Evolutionary conservation across 441 rosid species (phyloP).

Genomic region (Syzygium syzygioides): DNA sequence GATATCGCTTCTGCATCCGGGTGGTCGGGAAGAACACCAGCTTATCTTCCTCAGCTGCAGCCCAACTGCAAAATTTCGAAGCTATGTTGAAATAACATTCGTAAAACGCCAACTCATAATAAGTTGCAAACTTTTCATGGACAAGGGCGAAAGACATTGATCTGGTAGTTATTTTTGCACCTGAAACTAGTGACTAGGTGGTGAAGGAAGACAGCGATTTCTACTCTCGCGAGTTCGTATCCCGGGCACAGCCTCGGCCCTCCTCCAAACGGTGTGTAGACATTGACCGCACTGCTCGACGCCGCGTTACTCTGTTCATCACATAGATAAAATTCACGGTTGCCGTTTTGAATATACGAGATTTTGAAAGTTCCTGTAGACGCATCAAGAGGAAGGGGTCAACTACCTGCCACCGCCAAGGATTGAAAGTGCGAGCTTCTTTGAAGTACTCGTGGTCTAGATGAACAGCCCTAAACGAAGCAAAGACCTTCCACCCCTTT

Average conservation of each 20-base stretch:
- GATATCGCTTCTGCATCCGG: constrained; percentile 85
- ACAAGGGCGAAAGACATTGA: neutral
- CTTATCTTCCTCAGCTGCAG: constrained; percentile 80
- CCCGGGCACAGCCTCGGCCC: constrained; percentile 70
- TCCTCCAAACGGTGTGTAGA: constrained; percentile 56
- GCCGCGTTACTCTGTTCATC: neutral
- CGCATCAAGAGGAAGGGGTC: neutral
- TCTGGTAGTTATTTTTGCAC: constrained; percentile 9
- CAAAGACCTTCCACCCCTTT: constrained; percentile 59
- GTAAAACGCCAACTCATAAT: neutral
- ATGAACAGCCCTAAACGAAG: constrained; percentile 53
- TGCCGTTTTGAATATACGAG: neutral
- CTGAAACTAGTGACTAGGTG: constrained; percentile 55
- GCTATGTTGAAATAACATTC: neutral
- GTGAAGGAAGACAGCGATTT: constrained; percentile 61
- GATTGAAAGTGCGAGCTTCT: constrained; percentile 39
- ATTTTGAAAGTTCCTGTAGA: neutral
- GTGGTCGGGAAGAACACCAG: constrained; percentile 90
- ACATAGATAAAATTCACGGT: neutral
- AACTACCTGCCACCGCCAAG: constrained; percentile 69
- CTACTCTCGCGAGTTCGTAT: constrained; percentile 61
- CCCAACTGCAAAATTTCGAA: constrained; percentile 48
- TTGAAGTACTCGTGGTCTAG: constrained; percentile 35
- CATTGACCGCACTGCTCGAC: neutral
- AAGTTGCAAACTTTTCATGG: neutral